Conservation (phyloP, 441 rosid genomes). For the Gossypium schwendimanii region DNA sequence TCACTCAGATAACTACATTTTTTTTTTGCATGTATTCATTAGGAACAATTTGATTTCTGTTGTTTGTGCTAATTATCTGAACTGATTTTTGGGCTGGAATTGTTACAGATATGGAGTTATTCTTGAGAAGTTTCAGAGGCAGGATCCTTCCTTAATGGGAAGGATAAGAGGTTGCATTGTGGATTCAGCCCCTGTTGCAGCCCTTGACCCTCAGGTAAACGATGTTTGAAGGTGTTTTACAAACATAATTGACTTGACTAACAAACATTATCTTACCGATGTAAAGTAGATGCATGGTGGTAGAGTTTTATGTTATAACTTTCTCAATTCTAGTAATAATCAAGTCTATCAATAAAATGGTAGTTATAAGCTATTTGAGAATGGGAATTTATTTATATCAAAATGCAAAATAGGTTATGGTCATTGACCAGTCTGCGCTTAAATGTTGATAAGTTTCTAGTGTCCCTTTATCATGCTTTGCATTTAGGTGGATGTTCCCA, state of each 20-base stretch:
- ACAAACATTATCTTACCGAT: neutral
- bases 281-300: neutral
- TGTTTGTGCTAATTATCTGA: neutral
- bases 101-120: conserved; percentile 76
- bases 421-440: neutral
- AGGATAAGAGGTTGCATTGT: conserved; percentile 84
- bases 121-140: conserved; percentile 75
- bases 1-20: neutral
- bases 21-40: neutral
- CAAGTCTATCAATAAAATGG: neutral
- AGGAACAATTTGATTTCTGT: neutral
- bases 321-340: neutral
- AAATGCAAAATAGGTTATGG: neutral
- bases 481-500: neutral
- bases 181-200: conserved; percentile 97
- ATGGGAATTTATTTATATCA: neutral
- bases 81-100: conserved; percentile 8
- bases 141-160: conserved; percentile 55
- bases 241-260: neutral
- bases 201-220: conserved; percentile 84
- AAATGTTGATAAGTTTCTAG: neutral
- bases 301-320: neutral
- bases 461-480: neutral
- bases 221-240: conserved; percentile 8
- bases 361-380: neutral